Base-by-base conservation (phyloP, 805 yeast species). In the Kuraishia molischiana region DNA sequence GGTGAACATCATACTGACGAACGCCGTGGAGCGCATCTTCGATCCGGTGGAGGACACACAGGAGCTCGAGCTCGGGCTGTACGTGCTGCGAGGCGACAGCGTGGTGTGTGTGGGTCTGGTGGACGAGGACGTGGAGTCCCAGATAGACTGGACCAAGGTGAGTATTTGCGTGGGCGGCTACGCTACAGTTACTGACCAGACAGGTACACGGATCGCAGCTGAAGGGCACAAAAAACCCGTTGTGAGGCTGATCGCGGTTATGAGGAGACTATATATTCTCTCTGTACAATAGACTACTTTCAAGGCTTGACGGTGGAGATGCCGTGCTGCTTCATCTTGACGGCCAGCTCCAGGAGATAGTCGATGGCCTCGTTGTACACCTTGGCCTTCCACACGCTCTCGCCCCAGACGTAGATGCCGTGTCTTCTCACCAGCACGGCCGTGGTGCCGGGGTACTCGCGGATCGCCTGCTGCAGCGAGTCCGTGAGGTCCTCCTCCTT, bases 381-480 rank as follows among this genome's bases (percentile, higher is more conserved):
- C 59, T 90, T 90, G 35, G 97, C 96, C 59, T 89, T 86, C 84
- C 94, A 83, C 10, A 85, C 84, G 19, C 72, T 76, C 48, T 81
- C 85, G 19, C 97, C 97, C 97, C 97, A 90, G n/a, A 87, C 95
- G 54, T 80, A 90, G 33, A 90, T 79, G 1, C 97, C 97, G 53
- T 90, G 97, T 51, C 96, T 69, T 58, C 95, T 74, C 5, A 90
- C 97, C 38, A 90, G 64, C 1, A 90, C 86, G 0, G 97, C 97
- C 2, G 87, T 74, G 3, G 95, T 63, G 0, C 74, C 67, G 1
- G 97, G 96, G 49, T 85, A 80, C 13, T 69, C 64, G n/a, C 48
- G 55, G 38, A 89, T 74, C 1, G 87, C 81, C 40, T 69, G 59
- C 44, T 74, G 74, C 32, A 89, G 61, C 15, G 79, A 63, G 19